Evolutionary conservation across 2,329 filamentous ascomycete genomes (phyloP).

Genomic region (Ustulina deusta): DNA sequence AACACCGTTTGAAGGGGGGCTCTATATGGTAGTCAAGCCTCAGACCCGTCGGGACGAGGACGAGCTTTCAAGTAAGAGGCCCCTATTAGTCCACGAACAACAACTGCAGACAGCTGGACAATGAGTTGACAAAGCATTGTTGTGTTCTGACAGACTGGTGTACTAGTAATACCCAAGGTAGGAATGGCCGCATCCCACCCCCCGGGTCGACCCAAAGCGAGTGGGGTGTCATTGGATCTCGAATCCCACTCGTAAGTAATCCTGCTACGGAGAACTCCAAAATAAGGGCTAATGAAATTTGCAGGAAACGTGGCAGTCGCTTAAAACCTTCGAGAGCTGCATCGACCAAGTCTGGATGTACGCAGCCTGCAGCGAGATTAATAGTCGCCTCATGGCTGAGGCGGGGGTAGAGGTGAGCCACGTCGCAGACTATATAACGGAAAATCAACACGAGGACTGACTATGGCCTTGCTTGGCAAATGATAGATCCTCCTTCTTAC

Average conservation of each 20-base stretch:
- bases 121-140: not conserved
- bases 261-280: not conserved
- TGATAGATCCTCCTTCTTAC: not conserved
- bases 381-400: not conserved
- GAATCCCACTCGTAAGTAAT: not conserved
- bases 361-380: not conserved
- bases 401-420: not conserved
- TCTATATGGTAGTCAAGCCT: not conserved
- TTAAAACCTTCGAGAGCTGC: not conserved
- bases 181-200: not conserved
- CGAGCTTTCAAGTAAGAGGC: not conserved
- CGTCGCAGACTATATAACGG: not conserved
- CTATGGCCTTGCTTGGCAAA: not conserved
- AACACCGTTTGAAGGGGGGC: not conserved
- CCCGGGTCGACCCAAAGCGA: not conserved
- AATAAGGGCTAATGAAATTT: not conserved
- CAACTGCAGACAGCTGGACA: not conserved
- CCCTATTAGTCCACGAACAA: not conserved
- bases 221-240: slow-evolving; percentile 1
- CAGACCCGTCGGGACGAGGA: not conserved
- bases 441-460: not conserved
- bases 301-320: not conserved
- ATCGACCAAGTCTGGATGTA: slow-evolving; percentile 3
- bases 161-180: not conserved
- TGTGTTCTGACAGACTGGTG: not conserved